Evolutionary conservation across 2,329 filamentous ascomycete genomes (phyloP).

Genomic region (Monosporascus cannonballus): DNA sequence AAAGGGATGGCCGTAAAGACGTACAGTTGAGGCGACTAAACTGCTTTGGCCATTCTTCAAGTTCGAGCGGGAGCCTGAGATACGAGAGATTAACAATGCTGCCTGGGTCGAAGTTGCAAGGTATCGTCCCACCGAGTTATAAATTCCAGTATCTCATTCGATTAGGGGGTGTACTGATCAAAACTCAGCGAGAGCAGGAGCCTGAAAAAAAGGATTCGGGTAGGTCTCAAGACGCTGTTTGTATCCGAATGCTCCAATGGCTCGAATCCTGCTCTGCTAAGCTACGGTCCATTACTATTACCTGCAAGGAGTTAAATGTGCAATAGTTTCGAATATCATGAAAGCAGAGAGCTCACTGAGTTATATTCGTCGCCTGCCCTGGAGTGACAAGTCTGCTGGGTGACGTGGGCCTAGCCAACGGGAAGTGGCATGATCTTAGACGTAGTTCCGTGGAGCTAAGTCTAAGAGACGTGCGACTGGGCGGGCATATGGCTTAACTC

Average conservation of each 20-base stretch:
- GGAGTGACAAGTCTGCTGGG: too few species aligned
- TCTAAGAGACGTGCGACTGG: background rate
- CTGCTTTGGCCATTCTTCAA: background rate
- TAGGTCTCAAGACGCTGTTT: too few species aligned
- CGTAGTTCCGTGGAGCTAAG: background rate
- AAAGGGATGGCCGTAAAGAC: too few species aligned
- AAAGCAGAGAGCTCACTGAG: too few species aligned
- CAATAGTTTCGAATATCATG: too few species aligned
- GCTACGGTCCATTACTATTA: too few species aligned
- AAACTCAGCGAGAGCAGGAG: background rate
- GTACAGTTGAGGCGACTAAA: background rate
- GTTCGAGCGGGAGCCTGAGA: background rate
- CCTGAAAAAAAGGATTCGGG: background rate
- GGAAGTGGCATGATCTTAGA: background rate
- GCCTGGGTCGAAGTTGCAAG: background rate
- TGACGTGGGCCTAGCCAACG: background rate
- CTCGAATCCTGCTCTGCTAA: too few species aligned
- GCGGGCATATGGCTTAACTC: background rate
- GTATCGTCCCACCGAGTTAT: background rate
- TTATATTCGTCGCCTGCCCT: too few species aligned
- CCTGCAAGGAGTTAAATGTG: too few species aligned
- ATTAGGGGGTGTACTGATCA: background rate
- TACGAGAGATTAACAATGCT: background rate
- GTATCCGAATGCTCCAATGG: too few species aligned
- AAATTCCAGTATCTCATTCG: background rate